phyloP scores from a whole-genome alignment of 345 rosid species.

The Bretschneidera sinensis region DNA sequence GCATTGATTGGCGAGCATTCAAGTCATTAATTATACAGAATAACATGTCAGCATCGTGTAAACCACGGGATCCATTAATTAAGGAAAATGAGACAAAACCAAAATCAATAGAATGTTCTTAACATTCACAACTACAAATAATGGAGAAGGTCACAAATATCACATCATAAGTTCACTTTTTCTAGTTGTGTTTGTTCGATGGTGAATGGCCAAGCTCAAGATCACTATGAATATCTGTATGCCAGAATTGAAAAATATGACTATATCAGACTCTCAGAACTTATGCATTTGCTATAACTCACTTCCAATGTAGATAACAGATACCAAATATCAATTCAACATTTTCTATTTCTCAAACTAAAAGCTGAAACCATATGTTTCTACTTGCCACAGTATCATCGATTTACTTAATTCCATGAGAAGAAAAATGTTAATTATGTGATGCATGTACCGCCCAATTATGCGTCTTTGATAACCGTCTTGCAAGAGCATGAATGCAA shows the following conservation, averaged over 20 bases:
- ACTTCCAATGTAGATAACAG: no score
- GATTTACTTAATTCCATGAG: no score
- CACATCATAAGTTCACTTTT: no score
- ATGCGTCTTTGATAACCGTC: constrained; percentile 80
- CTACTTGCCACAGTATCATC: no score
- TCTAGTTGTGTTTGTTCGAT: no score
- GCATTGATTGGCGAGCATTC: neutral
- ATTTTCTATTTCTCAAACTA: neutral
- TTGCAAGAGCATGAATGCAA: constrained; percentile 88
- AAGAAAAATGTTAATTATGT: no score
- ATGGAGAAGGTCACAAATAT: no score
- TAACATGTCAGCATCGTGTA: neutral
- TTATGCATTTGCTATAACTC: neutral
- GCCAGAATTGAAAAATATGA: neutral
- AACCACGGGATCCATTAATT: neutral
- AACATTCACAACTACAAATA: neutral
- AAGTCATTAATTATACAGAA: neutral
- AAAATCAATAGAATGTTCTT: neutral
- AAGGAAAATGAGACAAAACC: neutral
- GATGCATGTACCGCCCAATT: constrained; percentile 80
- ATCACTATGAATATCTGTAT: no score
- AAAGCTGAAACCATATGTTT: no score
- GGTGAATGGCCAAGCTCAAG: no score
- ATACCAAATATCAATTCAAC: neutral
- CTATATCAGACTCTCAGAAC: neutral